Evolutionary conservation across 2,329 filamentous ascomycete species (phyloP), one percentile per base, ranked within the genome.

Genomic region (Pseudocercospora ulei): DNA sequence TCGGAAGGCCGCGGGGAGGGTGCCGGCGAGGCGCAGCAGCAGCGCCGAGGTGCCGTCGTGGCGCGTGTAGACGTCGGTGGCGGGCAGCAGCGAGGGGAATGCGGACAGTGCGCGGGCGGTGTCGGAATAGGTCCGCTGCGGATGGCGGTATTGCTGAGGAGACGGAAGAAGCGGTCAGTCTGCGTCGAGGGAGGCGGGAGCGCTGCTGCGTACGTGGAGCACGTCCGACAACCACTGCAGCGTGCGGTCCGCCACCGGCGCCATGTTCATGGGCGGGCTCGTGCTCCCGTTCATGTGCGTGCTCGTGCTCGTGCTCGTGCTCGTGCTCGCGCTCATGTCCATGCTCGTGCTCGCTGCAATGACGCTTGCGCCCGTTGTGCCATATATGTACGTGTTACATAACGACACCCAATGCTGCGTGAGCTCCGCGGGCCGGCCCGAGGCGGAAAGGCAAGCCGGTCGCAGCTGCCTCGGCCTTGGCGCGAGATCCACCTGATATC

Each of bases 221-320:
- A 94, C 80, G 64, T 83, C 90, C 65, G 93, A 94, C 4, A 96
- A 77, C 88, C 88, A 96, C 65, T 86, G 87, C 56, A 96, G 71
- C 45, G 92, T 80, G 65, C 86, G 82, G 63, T 93, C 86, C 55
- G 84, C 81, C 59, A 94, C 82, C 54, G 78, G 76, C 45, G 70
- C 65, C 70, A 73, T 73, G 9, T 14, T n/a, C n/a, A n/a, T n/a
- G n/a, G n/a, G n/a, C n/a, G n/a, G n/a, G n/a, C n/a, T n/a, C n/a
- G n/a, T n/a, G n/a, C n/a, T n/a, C n/a, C n/a, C n/a, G n/a, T n/a
- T n/a, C n/a, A n/a, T n/a, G n/a, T n/a, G n/a, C n/a, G n/a, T n/a
- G n/a, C n/a, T n/a, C n/a, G n/a, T n/a, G n/a, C n/a, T n/a, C n/a
- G n/a, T n/a, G n/a, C n/a, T n/a, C n/a, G n/a, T n/a, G n/a, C n/a